phyloP scores from a whole-genome alignment of 2,329 filamentous ascomycete genomes.

The Talaromyces sp. region DNA sequence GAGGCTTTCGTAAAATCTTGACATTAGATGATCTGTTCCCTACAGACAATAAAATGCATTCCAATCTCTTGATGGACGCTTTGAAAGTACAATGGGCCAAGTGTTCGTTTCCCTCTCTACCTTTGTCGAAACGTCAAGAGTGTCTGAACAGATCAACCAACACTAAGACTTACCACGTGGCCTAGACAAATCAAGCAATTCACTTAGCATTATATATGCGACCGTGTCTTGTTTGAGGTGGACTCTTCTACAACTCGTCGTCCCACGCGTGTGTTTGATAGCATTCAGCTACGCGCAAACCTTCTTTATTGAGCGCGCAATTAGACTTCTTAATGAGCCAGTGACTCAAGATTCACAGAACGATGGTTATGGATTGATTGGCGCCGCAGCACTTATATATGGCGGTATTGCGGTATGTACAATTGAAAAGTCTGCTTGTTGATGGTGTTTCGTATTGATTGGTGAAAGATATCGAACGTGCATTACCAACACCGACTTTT shows the following conservation, averaged over 20 bases:
- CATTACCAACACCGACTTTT: slow-evolving; percentile 43
- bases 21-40: slow-evolving; percentile 40
- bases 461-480: slow-evolving; percentile 34
- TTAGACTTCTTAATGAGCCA: slow-evolving; percentile 31
- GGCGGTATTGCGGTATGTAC: slow-evolving; percentile 40
- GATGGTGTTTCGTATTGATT: too few relatives aligned
- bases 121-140: too few relatives aligned
- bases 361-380: slow-evolving; percentile 43
- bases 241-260: slow-evolving; percentile 30
- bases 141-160: too few relatives aligned
- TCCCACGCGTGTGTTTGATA: slow-evolving; percentile 32
- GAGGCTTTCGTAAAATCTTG: slow-evolving; percentile 42
- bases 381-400: slow-evolving; percentile 43
- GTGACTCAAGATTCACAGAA: slow-evolving; percentile 28
- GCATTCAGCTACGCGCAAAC: slow-evolving; percentile 38
- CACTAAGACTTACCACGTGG: too few relatives aligned
- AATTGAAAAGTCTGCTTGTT: too few relatives aligned
- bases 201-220: slow-evolving; percentile 7
- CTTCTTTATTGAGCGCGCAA: slow-evolving; percentile 35
- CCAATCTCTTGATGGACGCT: not conserved
- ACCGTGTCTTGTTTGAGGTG: slow-evolving; percentile 23
- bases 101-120: slow-evolving; percentile 1
- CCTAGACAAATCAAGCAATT: slow-evolving; percentile 7
- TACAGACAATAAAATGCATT: slow-evolving; percentile 44
- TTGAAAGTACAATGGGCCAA: slow-evolving; percentile 3